Conservation (phyloP, 2,329 filamentous ascomycete genomes). For the Plenodomus lindquistii region DNA sequence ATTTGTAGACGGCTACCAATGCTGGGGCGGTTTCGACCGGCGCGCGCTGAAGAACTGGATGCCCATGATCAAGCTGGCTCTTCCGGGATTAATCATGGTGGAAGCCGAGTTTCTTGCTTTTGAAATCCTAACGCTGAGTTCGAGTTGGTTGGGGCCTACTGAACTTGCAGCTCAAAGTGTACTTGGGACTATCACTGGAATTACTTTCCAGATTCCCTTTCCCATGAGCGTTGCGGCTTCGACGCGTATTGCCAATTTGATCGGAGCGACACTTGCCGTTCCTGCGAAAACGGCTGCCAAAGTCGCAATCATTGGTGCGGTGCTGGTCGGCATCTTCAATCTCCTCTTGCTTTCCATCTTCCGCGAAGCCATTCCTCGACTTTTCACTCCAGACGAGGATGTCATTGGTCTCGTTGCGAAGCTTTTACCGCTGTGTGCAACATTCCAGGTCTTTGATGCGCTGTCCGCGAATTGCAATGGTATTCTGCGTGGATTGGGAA, state of each 20-base stretch:
- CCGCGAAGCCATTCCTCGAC: slow-evolving; percentile 71
- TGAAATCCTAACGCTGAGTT: slow-evolving; percentile 83
- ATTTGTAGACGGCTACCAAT: slow-evolving; percentile 71
- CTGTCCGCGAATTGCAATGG: slow-evolving; percentile 80
- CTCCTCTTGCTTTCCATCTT: slow-evolving; percentile 69
- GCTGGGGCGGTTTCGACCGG: slow-evolving; percentile 78
- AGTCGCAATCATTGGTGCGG: slow-evolving; percentile 70
- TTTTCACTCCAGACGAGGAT: slow-evolving; percentile 72
- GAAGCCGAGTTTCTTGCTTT: slow-evolving; percentile 93
- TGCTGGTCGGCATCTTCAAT: slow-evolving; percentile 78
- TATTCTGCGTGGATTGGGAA: slow-evolving; percentile 81
- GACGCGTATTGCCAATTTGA: slow-evolving; percentile 88
- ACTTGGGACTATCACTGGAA: slow-evolving; percentile 73
- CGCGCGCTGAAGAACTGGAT: slow-evolving; percentile 75
- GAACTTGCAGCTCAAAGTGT: slow-evolving; percentile 88
- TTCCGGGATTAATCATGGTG: slow-evolving; percentile 92
- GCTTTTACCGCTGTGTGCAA: slow-evolving; percentile 78
- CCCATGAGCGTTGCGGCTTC: slow-evolving; percentile 85
- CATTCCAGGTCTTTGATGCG: slow-evolving; percentile 89
- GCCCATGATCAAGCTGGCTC: slow-evolving; percentile 82
- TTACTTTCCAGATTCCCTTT: slow-evolving; percentile 92
- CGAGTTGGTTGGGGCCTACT: slow-evolving; percentile 76
- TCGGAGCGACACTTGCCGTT: slow-evolving; percentile 80
- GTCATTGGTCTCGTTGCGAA: slow-evolving; percentile 67
- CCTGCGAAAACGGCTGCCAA: slow-evolving; percentile 80